Evolutionary conservation across 1,139 yeast genomes (phyloP), one percentile per base, ranked within the genome.

Genomic region (Blastobotrys illinoisensis): DNA sequence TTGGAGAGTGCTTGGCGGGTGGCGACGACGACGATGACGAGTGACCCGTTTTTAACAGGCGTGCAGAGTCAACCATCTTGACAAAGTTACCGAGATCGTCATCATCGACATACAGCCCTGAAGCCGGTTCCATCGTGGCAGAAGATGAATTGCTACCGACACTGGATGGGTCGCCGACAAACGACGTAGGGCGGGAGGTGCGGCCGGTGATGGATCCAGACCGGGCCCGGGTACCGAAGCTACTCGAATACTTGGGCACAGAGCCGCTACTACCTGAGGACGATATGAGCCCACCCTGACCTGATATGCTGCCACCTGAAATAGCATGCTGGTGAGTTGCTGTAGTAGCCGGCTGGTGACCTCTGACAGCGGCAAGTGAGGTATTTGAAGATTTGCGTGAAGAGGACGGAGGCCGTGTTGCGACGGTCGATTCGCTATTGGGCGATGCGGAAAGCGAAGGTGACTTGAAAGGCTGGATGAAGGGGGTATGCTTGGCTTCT

Each of bases 21-120:
- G 47, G 50, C 7, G 43, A 50, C n/a, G 21, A 20, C 43, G 44
- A 40, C 4, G 47, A 48, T 2, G 43, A 50, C n/a, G 21, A 20
- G 44, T 19, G 48, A n/a, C 23, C 23, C 18, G 6, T 44, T n/a
- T 14, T 53, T 26, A 19, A 9, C 46, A 53, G 19, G 24, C 58
- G 48, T n/a, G 60, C 60, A 16, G 86, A 82, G 61, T 93, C 97
- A 50, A 91, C 80, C 81, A 89, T 77, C 60, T 83, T 79, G 52
- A 91, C 88, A 73, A 91, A 91, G 54, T 86, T 89, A 55, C 86
- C 81, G 24, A 90, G 76, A 62, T 87, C 96, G 56, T 87, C 90
- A 60, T 85, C 90, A 23, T 67, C 69, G 48, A 67, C 59, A 50
- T 67, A 65, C 14, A 69, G 54, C 2, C 71, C 72, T 6, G 73